Evolutionary conservation across 1,284 basidiomycete species (phyloP), one percentile per base, ranked within the genome.

Genomic region (Pseudozyma hubeiensis): DNA sequence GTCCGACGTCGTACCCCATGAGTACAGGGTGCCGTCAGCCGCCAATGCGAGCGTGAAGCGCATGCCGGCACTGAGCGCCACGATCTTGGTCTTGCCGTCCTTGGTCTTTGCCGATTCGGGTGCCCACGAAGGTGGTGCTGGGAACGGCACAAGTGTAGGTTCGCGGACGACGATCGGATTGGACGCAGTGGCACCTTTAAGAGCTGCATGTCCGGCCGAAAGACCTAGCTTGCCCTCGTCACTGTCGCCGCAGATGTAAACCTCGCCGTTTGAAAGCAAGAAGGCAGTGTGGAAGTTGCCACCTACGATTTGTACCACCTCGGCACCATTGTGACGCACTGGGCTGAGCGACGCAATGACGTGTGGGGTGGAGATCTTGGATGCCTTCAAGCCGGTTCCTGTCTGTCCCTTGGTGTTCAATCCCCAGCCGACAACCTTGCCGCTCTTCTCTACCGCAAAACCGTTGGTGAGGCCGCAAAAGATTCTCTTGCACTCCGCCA

Each of bases 271-370:
- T 54, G 89, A 88, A 29, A 94, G 91, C 68, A 94, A 86, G 87
- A 97, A 97, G 34, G 96, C 85, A 0, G 93, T 90, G 84, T 97
- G 93, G 81, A 94, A 91, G 71, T 92, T 90, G 45, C 94, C 94
- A 13, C 90, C 92, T 30, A 84, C 86, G 60, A 93, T 91, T 77
- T 90, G 88, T 40, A 81, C 74, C 33, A 81, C 79, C 33, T 74
- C 62, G 7, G 49, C 86, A 83, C 43, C 84, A 37, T 85, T 87
- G 56, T 94, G 90, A 33, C 89, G 87, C 29, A 88, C 86, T 44
- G 90, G 91, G 78, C 87, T 87, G 13, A 97, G 87, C 1, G 88
- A 86, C 37, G 88, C 86, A 39, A 97, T 90, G 49, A 87, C 87
- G 60, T 88, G 89, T 1, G 95, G 94, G 1, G 89, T 86, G 49